These are phyloP conservation scores for Fusarium annulatum DNA, from an alignment of 2,329 filamentous ascomycete genomes.

Conservation along the genomic window DNA sequence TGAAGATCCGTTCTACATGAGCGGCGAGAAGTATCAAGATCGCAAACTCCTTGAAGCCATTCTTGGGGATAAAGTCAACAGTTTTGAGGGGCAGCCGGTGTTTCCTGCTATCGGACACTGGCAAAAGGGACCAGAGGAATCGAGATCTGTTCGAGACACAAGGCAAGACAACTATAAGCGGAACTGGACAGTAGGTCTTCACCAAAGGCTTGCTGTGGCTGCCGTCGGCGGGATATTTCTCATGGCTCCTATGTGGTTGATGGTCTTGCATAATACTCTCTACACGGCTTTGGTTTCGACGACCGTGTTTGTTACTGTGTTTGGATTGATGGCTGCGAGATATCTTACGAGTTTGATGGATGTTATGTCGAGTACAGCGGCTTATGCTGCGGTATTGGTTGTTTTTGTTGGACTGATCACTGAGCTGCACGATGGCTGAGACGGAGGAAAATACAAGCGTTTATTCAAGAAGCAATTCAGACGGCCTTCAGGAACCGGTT, in stretches of 20 bases:
- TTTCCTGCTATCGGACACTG: background rate
- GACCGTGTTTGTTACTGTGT: background rate
- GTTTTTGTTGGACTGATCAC: background rate
- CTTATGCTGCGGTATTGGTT: constrained; percentile 1
- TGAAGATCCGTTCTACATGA: background rate
- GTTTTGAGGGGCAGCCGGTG: background rate
- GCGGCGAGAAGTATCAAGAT: background rate
- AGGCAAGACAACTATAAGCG: background rate
- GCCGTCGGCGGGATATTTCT: background rate
- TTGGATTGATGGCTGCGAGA: background rate
- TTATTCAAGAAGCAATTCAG: background rate
- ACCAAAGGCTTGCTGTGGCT: background rate
- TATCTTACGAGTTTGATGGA: background rate
- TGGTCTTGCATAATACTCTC: background rate
- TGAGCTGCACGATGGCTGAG: background rate
- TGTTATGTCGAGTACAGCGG: background rate
- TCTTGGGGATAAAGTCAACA: background rate
- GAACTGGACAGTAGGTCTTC: background rate
- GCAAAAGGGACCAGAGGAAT: background rate
- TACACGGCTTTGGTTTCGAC: background rate
- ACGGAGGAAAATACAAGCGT: fast-evolving
- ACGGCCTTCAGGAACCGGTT: fast-evolving
- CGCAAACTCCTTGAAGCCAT: background rate
- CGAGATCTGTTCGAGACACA: background rate
- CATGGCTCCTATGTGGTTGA: background rate